Percentiles rank a stretch among this genome's conserved stretches.
These are phyloP conservation scores for Ophiocordyceps unilateralis DNA, from an alignment of 2,329 filamentous ascomycete species.

Conservation along the genomic window DNA sequence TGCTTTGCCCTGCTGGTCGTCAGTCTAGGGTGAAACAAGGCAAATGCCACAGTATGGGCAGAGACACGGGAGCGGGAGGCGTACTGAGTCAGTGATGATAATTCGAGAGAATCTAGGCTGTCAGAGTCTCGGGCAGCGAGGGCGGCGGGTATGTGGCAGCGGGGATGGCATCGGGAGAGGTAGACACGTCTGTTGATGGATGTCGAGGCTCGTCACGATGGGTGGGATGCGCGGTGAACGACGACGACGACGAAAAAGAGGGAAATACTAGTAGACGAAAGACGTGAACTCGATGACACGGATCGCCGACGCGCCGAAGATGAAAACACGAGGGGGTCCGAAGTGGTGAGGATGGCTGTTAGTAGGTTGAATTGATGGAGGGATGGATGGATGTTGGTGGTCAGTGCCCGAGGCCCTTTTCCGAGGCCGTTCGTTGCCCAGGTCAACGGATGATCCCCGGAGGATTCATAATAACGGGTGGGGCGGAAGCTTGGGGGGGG, in stretches of 20 bases:
- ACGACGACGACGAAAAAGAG: background rate
- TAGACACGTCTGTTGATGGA: background rate
- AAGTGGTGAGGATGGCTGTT: background rate
- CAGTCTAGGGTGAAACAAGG: background rate
- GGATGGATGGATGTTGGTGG: background rate
- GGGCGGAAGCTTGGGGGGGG: too few relatives aligned
- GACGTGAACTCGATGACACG: background rate
- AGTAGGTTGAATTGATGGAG: background rate
- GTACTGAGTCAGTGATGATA: background rate
- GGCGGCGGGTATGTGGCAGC: background rate
- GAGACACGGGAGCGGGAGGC: background rate
- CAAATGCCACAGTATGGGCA: too few relatives aligned
- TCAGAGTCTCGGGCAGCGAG: background rate
- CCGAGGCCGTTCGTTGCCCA: background rate
- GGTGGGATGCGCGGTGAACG: background rate
- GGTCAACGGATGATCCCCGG: background rate
- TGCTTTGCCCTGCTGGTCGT: background rate
- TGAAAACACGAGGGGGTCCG: too few relatives aligned
- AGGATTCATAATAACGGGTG: too few relatives aligned
- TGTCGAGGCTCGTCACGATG: background rate
- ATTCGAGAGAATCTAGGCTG: background rate
- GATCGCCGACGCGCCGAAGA: background rate
- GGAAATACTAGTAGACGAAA: background rate
- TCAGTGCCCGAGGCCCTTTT: background rate
- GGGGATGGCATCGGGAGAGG: background rate